Percentiles rank a stretch among this genome's conserved stretches.
phyloP scores from a whole-genome alignment of 176 grass and related monocot genomes.

The Avena atlantica region DNA sequence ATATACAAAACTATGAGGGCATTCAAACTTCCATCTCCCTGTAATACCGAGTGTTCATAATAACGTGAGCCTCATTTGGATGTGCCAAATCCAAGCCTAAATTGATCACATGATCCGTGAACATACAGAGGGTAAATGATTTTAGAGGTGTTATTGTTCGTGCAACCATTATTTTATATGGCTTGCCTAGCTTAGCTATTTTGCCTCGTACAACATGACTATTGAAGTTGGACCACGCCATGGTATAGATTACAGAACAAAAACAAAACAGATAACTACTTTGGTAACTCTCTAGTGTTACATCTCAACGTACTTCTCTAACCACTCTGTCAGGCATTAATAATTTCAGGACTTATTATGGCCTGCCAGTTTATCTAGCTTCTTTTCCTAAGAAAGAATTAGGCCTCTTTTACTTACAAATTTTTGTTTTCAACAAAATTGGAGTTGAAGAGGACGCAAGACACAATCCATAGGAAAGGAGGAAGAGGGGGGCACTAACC shows the following conservation, averaged over 20 bases:
- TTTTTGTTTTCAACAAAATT: neutral
- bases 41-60: neutral
- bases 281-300: conserved; percentile 37
- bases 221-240: conserved; percentile 3
- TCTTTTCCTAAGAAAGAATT: neutral
- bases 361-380: conserved; percentile 1
- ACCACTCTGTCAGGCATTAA: neutral
- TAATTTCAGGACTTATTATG: neutral
- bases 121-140: neutral
- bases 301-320: conserved; percentile 21
- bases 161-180: conserved; percentile 26
- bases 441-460: neutral
- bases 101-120: neutral
- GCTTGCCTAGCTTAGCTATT: neutral
- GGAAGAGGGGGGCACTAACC: no score
- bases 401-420: neutral
- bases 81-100: conserved; percentile 10
- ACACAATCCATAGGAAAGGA: neutral
- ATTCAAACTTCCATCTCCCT: conserved; percentile 28
- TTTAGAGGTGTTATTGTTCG: conserved; percentile 18
- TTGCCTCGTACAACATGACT: conserved; percentile 25
- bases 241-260: neutral
- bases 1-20: neutral
- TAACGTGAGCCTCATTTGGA: neutral
- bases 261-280: conserved; percentile 38